phyloP scores from a whole-genome alignment of 2,329 filamentous ascomycete species.

The Fonsecaea pedrosoi region DNA sequence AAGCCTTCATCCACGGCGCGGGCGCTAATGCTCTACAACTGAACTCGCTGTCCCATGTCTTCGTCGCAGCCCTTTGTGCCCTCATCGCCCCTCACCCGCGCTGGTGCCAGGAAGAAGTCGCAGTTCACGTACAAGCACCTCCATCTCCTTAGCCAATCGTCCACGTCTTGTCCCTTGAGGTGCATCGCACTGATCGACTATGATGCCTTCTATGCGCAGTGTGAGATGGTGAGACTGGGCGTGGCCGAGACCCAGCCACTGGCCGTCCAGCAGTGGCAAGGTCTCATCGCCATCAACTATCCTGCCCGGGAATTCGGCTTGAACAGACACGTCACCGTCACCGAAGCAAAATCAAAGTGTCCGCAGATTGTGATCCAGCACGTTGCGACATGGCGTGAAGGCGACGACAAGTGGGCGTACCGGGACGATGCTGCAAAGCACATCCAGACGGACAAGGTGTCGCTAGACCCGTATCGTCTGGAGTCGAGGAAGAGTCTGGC shows the following conservation, averaged over 20 bases:
- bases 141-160: conserved; percentile 73
- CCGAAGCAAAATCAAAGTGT: conserved; percentile 85
- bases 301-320: conserved; percentile 82
- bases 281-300: conserved; percentile 95
- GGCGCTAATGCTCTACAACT: not conserved
- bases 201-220: conserved; percentile 97
- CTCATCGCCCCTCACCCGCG: conserved; percentile 51
- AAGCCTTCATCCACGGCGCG: not conserved
- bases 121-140: conserved; percentile 86
- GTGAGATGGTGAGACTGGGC: conserved; percentile 86
- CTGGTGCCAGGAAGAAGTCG: conserved; percentile 57
- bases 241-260: conserved; percentile 77
- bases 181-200: conserved; percentile 92
- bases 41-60: conserved; percentile 46
- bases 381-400: conserved; percentile 93
- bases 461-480: conserved; percentile 86
- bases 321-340: conserved; percentile 75
- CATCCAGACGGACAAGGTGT: conserved; percentile 90
- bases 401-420: conserved; percentile 91
- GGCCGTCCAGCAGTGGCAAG: conserved; percentile 95
- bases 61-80: conserved; percentile 56
- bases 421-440: conserved; percentile 78
- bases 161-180: conserved; percentile 76
- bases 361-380: conserved; percentile 86
- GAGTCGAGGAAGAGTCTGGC: conserved; percentile 83